These are phyloP conservation scores for Phytophthora lateralis DNA, from an alignment of 352 stramenopile species.

Conservation along the genomic window DNA sequence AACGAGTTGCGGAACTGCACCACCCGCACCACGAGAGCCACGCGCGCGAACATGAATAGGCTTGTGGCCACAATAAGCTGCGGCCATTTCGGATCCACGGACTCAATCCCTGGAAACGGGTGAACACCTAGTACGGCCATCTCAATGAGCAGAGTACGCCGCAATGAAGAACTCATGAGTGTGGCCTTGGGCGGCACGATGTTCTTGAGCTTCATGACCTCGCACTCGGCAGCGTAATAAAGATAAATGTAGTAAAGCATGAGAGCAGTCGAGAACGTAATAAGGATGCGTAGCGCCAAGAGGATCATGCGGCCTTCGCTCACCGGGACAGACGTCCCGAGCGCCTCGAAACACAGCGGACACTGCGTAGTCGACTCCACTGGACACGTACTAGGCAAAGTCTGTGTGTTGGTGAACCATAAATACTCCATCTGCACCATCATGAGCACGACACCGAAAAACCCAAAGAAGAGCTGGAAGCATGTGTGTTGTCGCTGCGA, in stretches of 20 bases:
- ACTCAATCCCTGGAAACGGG: slow-evolving; percentile 72
- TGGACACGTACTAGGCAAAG: slow-evolving; percentile 38
- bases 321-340: slow-evolving; percentile 42
- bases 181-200: slow-evolving; percentile 73
- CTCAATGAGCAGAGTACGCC: slow-evolving; percentile 52
- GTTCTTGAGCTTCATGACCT: slow-evolving; percentile 85
- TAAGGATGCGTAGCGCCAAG: slow-evolving; percentile 64
- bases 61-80: slow-evolving; percentile 61
- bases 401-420: slow-evolving; percentile 66
- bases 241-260: slow-evolving; percentile 74
- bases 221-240: slow-evolving; percentile 70
- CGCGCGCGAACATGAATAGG: slow-evolving; percentile 64
- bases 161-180: slow-evolving; percentile 63
- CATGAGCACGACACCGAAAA: slow-evolving; percentile 76
- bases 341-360: slow-evolving; percentile 40
- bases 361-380: slow-evolving; percentile 43
- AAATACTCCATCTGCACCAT: slow-evolving; percentile 78
- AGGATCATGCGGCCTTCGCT: slow-evolving; percentile 68
- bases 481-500: slow-evolving; percentile 51
- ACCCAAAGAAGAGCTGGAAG: slow-evolving; percentile 74
- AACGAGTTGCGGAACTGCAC: slow-evolving; percentile 73
- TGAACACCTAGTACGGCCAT: slow-evolving; percentile 60
- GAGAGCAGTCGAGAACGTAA: slow-evolving; percentile 66
- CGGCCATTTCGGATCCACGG: slow-evolving; percentile 62
- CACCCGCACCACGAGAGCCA: slow-evolving; percentile 60